Conservation (phyloP, 371 early-diverging fungal species). For the Rhizopus delemar region DNA sequence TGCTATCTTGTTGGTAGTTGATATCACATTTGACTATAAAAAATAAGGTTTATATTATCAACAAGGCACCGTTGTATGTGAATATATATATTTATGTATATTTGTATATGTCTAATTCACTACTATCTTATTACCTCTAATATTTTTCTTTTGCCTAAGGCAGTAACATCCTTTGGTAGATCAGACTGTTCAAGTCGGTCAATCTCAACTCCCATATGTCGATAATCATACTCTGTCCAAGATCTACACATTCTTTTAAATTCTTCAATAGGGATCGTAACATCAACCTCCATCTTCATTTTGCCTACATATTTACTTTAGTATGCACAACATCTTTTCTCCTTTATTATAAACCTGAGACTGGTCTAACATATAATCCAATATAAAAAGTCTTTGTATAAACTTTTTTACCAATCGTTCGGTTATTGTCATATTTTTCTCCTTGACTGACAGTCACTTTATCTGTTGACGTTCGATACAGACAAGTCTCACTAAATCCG, state of each 20-base stretch:
- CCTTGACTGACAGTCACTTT: slow-evolving; percentile 24
- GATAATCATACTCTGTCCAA: neutral
- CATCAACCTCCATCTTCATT: neutral
- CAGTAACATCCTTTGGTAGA: neutral
- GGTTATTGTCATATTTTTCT: neutral
- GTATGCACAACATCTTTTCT: neutral
- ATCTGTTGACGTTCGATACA: slow-evolving; percentile 44
- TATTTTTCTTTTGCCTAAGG: neutral
- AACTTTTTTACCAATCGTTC: slow-evolving; percentile 20
- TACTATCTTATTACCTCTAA: too few species aligned
- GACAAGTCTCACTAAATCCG: slow-evolving; percentile 61
- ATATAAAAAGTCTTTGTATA: slow-evolving; percentile 84
- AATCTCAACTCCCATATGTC: neutral
- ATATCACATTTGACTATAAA: neutral
- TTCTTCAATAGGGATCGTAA: neutral
- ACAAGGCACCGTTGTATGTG: too few species aligned
- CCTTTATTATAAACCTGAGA: slow-evolving; percentile 34
- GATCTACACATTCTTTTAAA: neutral
- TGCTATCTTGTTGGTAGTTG: neutral
- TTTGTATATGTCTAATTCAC: too few species aligned
- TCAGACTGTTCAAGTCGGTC: neutral
- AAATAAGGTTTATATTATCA: neutral
- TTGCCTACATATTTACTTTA: neutral
- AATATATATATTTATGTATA: too few species aligned
- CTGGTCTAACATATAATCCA: slow-evolving; percentile 63